A percentile compares a stretch with the other conserved stretches of the same genome.
Conservation (phyloP, 768 basidiomycete genomes). For the Baorangia bicolor region DNA sequence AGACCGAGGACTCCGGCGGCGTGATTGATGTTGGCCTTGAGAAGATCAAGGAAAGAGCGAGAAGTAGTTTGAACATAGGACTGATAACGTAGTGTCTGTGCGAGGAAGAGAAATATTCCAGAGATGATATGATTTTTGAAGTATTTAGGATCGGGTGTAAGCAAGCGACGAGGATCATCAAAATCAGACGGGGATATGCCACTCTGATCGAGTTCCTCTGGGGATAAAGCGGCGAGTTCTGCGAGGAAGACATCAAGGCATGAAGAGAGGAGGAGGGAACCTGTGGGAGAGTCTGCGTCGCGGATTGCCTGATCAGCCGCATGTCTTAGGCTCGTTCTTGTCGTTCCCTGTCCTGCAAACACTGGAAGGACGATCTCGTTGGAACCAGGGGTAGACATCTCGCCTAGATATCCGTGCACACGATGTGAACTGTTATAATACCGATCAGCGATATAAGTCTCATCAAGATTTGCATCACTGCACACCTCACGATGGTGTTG, state of each 20-base stretch:
- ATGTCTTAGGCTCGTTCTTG: slow-evolving; percentile 31
- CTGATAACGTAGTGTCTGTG: slow-evolving; percentile 55
- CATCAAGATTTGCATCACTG: not conserved
- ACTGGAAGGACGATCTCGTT: slow-evolving; percentile 40
- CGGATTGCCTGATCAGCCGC: slow-evolving; percentile 39
- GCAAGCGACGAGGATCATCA: slow-evolving; percentile 35
- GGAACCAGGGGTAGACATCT: slow-evolving; percentile 7
- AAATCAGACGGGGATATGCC: slow-evolving; percentile 49
- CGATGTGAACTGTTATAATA: not conserved
- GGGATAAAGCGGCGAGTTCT: slow-evolving; percentile 49
- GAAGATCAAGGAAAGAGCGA: slow-evolving; percentile 26
- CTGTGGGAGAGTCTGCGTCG: slow-evolving; percentile 43
- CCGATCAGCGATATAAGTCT: not conserved
- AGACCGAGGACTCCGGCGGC: slow-evolving; percentile 46
- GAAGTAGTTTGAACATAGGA: slow-evolving; percentile 34
- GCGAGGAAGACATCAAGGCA: slow-evolving; percentile 49
- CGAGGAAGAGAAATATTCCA: slow-evolving; percentile 46
- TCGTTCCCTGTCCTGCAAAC: slow-evolving; percentile 58
- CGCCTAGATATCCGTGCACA: not conserved
- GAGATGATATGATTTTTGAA: slow-evolving; percentile 49
- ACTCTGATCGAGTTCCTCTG: slow-evolving; percentile 32
- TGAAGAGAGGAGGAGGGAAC: slow-evolving; percentile 46
- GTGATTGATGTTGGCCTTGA: slow-evolving; percentile 36
- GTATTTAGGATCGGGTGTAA: slow-evolving; percentile 39
- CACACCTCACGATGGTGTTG: slow-evolving; percentile 7